phyloP scores from a whole-genome alignment of 1,139 yeast species.

The Saccharomyces hybrid region DNA sequence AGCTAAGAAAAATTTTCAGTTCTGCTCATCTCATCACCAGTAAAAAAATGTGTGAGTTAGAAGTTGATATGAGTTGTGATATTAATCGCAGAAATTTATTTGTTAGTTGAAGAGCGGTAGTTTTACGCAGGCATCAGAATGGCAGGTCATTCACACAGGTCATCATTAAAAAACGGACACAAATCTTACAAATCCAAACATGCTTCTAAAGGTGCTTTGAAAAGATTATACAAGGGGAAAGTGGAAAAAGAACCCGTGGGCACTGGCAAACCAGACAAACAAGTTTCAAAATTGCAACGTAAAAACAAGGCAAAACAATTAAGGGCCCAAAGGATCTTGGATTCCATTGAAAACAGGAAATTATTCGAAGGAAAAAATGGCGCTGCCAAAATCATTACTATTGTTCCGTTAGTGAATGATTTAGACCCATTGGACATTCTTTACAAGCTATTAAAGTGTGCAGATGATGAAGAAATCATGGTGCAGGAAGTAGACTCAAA shows the following conservation, averaged over 20 bases:
- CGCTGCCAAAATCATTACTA: conserved; percentile 74
- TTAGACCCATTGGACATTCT: conserved; percentile 54
- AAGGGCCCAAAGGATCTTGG: conserved; percentile 61
- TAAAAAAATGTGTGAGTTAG: background rate
- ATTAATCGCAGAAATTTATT: background rate
- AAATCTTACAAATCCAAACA: conserved; percentile 88
- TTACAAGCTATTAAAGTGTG: conserved; percentile 39
- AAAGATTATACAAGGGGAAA: conserved; percentile 76
- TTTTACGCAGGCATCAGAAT: conserved; percentile 26
- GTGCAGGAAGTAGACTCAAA: conserved; percentile 26
- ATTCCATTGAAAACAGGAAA: conserved; percentile 43
- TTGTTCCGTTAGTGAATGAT: conserved; percentile 73
- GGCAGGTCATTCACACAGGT: conserved; percentile 79
- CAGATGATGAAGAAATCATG: conserved; percentile 21
- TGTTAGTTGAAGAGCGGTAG: background rate
- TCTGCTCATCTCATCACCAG: conserved; percentile 14
- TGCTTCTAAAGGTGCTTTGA: conserved; percentile 82
- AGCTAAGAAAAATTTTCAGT: conserved; percentile 11
- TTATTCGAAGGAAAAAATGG: conserved; percentile 76
- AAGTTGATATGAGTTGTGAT: no score
- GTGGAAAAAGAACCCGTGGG: conserved; percentile 55
- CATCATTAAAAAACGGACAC: conserved; percentile 75
- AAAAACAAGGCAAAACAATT: conserved; percentile 74
- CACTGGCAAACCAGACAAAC: conserved; percentile 38
- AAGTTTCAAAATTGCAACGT: conserved; percentile 60